A percentile compares a stretch with the other conserved stretches of the same genome.
Conservation (phyloP, 2,329 filamentous ascomycete species). For the Xylariaceae sp. region DNA sequence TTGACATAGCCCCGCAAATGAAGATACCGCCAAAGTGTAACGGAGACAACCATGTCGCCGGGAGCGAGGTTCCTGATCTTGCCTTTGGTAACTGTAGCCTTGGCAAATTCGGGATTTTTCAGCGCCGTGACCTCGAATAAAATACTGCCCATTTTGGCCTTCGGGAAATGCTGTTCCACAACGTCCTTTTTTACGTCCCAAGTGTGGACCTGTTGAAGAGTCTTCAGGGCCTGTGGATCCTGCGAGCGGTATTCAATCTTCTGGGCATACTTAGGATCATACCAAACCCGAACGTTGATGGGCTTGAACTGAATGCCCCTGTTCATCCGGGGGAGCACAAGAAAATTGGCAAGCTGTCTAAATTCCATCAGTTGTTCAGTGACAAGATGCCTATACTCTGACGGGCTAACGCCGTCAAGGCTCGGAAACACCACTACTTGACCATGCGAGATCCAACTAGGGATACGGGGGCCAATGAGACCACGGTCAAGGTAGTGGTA, state of each 20-base stretch:
- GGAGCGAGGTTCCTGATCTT: constrained; percentile 57
- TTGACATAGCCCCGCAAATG: constrained; percentile 84
- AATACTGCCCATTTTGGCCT: constrained; percentile 42
- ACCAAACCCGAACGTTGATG: constrained; percentile 79
- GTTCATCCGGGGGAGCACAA: constrained; percentile 74
- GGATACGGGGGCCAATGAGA: constrained; percentile 69
- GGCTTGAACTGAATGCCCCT: constrained; percentile 77
- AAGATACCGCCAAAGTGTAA: constrained; percentile 82
- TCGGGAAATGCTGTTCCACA: constrained; percentile 45
- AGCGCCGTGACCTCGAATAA: constrained; percentile 62
- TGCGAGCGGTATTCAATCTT: constrained; percentile 58
- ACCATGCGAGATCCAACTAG: constrained; percentile 76
- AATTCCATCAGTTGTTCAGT: constrained; percentile 67
- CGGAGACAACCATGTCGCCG: constrained; percentile 61
- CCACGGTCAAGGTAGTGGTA: constrained; percentile 85
- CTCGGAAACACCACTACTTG: constrained; percentile 77
- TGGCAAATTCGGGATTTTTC: constrained; percentile 62
- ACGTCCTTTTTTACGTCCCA: constrained; percentile 69
- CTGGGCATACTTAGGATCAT: constrained; percentile 62
- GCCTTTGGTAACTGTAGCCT: constrained; percentile 60
- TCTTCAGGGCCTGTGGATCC: constrained; percentile 36
- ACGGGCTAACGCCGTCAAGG: constrained; percentile 72
- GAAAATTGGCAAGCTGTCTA: constrained; percentile 68
- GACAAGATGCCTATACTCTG: constrained; percentile 76
- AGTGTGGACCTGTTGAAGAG: constrained; percentile 44